A percentile compares a stretch with the other conserved stretches of the same genome.
Conservation (phyloP, 2,329 filamentous ascomycete genomes). For the Colletotrichum somersetense region DNA sequence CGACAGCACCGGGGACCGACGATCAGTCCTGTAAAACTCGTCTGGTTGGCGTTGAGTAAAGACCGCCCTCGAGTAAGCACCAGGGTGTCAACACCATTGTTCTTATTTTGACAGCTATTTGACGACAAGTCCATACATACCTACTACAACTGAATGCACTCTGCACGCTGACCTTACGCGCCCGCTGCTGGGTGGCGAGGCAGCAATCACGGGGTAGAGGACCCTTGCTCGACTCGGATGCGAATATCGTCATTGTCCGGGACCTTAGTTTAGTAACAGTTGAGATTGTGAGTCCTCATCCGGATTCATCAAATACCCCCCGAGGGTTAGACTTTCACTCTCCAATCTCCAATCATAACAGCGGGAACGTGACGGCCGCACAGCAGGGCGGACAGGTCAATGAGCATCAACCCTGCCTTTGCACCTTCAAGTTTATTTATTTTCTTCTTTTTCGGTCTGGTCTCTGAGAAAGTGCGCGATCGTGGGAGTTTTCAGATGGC, state of each 20-base stretch:
- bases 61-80: neutral
- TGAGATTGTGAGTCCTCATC: constrained; percentile 8
- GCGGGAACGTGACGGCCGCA: constrained; percentile 3
- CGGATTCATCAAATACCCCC: constrained; percentile 2
- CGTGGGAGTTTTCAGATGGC: constrained; percentile 35
- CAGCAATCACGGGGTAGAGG: constrained; percentile 5
- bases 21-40: neutral
- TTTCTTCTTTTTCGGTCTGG: neutral
- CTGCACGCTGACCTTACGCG: neutral
- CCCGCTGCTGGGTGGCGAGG: neutral
- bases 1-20: neutral
- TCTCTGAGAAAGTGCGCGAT: neutral
- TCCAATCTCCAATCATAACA: neutral
- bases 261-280: neutral
- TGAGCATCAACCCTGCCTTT: neutral
- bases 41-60: neutral
- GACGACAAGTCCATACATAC: neutral
- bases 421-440: neutral
- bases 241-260: neutral
- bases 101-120: neutral
- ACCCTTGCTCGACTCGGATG: constrained; percentile 22
- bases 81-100: neutral
- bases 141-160: too few relatives aligned
- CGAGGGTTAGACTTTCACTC: constrained; percentile 4
- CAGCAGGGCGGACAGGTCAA: neutral